These are phyloP conservation scores for Alternaria alternata DNA, from an alignment of 2,329 filamentous ascomycete genomes.

Conservation along the genomic window DNA sequence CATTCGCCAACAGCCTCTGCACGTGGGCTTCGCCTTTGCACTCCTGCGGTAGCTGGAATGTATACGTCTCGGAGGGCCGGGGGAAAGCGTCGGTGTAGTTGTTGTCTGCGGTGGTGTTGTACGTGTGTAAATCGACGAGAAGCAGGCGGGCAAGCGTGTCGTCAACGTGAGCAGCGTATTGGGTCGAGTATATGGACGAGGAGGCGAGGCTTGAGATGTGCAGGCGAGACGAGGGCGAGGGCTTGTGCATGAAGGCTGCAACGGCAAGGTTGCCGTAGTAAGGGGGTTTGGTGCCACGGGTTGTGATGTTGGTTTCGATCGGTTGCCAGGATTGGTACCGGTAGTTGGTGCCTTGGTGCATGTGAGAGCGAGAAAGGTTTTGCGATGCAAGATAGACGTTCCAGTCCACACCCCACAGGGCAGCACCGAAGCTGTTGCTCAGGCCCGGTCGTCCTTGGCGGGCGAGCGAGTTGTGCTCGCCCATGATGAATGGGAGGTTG, in stretches of 20 bases:
- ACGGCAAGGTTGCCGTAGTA: slow-evolving; percentile 70
- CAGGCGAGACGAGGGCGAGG: background rate
- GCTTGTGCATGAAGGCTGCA: slow-evolving; percentile 57
- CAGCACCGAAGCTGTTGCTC: slow-evolving; percentile 71
- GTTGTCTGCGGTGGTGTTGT: slow-evolving; percentile 36
- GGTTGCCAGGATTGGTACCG: slow-evolving; percentile 67
- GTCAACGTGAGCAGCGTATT: slow-evolving; percentile 63
- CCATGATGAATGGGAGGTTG: slow-evolving; percentile 62
- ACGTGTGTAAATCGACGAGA: slow-evolving; percentile 63
- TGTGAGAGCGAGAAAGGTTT: slow-evolving; percentile 66
- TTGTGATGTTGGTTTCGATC: slow-evolving; percentile 57
- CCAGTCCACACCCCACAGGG: slow-evolving; percentile 72
- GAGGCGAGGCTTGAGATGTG: background rate
- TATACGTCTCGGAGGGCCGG: slow-evolving; percentile 52
- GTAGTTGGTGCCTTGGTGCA: slow-evolving; percentile 71
- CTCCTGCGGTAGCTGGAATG: slow-evolving; percentile 48
- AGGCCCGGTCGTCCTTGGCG: slow-evolving; percentile 68
- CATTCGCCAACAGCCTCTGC: slow-evolving; percentile 65
- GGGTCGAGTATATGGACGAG: background rate
- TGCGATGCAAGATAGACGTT: slow-evolving; percentile 64
- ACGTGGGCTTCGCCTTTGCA: slow-evolving; percentile 44
- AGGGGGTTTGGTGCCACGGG: slow-evolving; percentile 67
- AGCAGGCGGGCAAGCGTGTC: slow-evolving; percentile 58
- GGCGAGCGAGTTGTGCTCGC: slow-evolving; percentile 69
- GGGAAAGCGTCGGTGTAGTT: slow-evolving; percentile 24